phyloP scores from a whole-genome alignment of 306 rosid genomes.

The Vicia villosa region DNA sequence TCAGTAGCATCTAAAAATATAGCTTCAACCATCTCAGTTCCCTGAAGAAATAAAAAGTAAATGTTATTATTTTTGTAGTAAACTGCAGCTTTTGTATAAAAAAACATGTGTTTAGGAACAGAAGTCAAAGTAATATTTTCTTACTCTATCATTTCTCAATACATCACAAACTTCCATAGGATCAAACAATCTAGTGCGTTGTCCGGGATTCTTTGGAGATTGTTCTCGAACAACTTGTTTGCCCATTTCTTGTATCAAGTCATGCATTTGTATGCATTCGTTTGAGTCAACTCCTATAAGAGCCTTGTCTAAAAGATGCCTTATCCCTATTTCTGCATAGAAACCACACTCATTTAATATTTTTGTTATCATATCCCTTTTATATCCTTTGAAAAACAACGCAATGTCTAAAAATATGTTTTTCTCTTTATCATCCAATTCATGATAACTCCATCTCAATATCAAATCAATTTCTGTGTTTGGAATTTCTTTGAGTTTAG shows the following conservation, averaged over 20 bases:
- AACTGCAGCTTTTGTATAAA: not conserved
- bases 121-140: not conserved
- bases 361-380: not conserved
- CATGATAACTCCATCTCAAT: constrained; percentile 21
- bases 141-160: constrained; percentile 16
- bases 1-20: not conserved
- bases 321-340: not conserved
- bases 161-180: not conserved
- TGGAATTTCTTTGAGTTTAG: not conserved
- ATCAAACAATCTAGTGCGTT: constrained; percentile 1
- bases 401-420: constrained; percentile 29
- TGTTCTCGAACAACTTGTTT: constrained; percentile 14
- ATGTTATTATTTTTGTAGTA: not conserved
- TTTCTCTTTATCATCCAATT: not conserved
- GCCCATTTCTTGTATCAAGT: constrained; percentile 36
- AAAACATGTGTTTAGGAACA: not conserved
- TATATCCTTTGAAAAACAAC: not conserved
- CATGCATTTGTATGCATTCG: constrained; percentile 29
- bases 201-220: not conserved
- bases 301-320: constrained; percentile 8
- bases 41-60: not conserved
- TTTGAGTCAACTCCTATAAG: not conserved
- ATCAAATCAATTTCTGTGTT: constrained; percentile 13
- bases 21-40: not conserved
- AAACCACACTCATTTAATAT: not conserved